Evolutionary conservation across 306 rosid genomes (phyloP), one percentile per base, ranked within the genome.

Genomic region (Amphicarpaea edgeworthii): DNA sequence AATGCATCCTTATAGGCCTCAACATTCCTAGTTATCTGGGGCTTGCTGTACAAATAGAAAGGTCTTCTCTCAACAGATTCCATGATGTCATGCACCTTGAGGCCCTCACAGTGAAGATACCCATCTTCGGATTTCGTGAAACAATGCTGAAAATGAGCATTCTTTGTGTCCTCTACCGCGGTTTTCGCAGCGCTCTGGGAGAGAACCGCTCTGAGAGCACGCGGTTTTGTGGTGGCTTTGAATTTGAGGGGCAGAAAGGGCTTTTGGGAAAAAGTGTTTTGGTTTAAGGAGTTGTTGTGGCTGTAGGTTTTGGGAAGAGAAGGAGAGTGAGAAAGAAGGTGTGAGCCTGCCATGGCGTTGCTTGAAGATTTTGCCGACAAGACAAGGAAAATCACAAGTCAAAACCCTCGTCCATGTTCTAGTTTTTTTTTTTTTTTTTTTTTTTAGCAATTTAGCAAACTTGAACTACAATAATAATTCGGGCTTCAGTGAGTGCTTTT

Each of bases 11-110:
- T 87, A 64, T 92, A 95, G n/a, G 97, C 93, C 70, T 87, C 96
- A 42, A 90, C 85, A 54, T 92, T 95, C 65, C 98, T 83, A 11
- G 97, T 92, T 10, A 95, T 90, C 83, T 92, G 97, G 2, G 91
- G 93, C 64, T 92, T 92, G 65, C 99, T 95, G 80, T 90, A 95
- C 67, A 95, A 84, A 72, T 95, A 95, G 78, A 95, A 95, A 17
- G 99, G 97, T 7, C 99, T 84, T 63, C 62, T 92, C 72, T 92
- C 97, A 20, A 89, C 92, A n/a, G 93, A 72, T 1, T 95, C 98
- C 90, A 95, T 88, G 77, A 91, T 86, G 19, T 94, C 98, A 57
- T 94, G 89, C 40, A 94, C 93, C 82, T 83, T 91, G 16, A 82
- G 66, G 6, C 86, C 87, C 73, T 91, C 97, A 54, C 96, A 91